These are phyloP conservation scores for Pseudogymnoascus verrucosus DNA, from an alignment of 2,329 filamentous ascomycete genomes.

Conservation along the genomic window DNA sequence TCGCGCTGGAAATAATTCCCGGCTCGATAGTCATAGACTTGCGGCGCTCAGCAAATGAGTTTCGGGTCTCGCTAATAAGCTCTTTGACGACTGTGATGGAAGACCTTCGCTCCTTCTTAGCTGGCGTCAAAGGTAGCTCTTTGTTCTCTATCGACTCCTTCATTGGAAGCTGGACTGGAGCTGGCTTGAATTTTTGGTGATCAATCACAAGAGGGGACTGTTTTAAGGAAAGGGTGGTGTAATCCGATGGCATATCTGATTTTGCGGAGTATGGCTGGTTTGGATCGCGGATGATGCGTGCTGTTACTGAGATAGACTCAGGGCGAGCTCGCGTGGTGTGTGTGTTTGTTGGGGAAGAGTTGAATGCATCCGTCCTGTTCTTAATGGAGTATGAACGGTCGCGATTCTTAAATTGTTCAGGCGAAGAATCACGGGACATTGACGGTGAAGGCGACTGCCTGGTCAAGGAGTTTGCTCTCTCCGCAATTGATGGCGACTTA, in stretches of 20 bases:
- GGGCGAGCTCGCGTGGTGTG: conserved; percentile 41
- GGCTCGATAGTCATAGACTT: conserved; percentile 37
- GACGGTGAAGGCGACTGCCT: conserved; percentile 29
- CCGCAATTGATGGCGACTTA: conserved; percentile 30
- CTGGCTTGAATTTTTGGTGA: conserved; percentile 35
- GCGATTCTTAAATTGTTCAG: conserved; percentile 32
- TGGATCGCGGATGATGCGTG: conserved; percentile 68
- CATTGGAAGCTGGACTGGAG: neutral
- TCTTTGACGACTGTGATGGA: conserved; percentile 48
- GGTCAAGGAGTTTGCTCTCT: conserved; percentile 31
- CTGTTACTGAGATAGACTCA: conserved; percentile 82
- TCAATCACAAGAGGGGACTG: conserved; percentile 53
- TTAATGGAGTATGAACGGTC: conserved; percentile 24
- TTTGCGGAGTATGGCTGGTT: conserved; percentile 34
- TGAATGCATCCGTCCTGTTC: conserved; percentile 21
- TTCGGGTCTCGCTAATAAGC: conserved; percentile 50
- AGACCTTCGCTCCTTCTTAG: conserved; percentile 39
- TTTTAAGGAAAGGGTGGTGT: conserved; percentile 43
- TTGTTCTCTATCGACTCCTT: neutral
- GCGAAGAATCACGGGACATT: conserved; percentile 39
- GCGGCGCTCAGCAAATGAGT: conserved; percentile 41
- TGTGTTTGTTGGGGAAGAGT: conserved; percentile 15
- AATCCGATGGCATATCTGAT: conserved; percentile 38
- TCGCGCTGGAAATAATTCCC: conserved; percentile 19
- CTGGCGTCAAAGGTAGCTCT: conserved; percentile 11